phyloP scores from a whole-genome alignment of 352 stramenopile genomes.

The Plasmopara halstedii region DNA sequence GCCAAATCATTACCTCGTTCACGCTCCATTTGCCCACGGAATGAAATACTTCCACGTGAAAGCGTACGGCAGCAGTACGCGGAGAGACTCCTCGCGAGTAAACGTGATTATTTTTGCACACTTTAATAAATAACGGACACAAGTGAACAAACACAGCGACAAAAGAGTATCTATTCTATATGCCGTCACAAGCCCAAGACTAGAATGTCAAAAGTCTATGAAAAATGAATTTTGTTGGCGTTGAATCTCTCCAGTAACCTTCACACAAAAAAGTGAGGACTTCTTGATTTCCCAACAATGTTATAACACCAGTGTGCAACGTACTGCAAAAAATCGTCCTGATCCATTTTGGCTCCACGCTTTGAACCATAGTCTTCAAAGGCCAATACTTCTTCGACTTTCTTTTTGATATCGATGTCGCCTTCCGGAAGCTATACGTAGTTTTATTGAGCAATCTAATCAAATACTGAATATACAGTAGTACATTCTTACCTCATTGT shows the following conservation, averaged over 20 bases:
- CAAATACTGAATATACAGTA: not conserved
- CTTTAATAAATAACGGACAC: too few species aligned
- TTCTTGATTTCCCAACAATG: not conserved
- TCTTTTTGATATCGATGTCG: slow-evolving; percentile 86
- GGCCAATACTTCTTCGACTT: slow-evolving; percentile 92
- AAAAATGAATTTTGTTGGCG: slow-evolving; percentile 95
- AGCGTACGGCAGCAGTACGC: not conserved
- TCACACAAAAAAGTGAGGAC: slow-evolving; percentile 4
- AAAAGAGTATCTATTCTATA: too few species aligned
- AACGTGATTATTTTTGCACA: too few species aligned
- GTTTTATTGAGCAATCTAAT: not conserved
- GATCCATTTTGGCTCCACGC: slow-evolving; percentile 94
- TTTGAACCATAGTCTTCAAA: slow-evolving; percentile 83
- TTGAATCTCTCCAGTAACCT: slow-evolving; percentile 95
- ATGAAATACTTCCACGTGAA: not conserved
- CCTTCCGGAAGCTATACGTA: slow-evolving; percentile 47
- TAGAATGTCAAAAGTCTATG: slow-evolving; percentile 42
- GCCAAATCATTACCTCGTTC: slow-evolving; percentile 18
- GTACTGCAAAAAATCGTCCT: slow-evolving; percentile 96
- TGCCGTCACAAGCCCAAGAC: too few species aligned
- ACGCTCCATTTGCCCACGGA: slow-evolving; percentile 23
- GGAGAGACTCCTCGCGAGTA: not conserved
- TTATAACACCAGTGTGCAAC: slow-evolving; percentile 7
- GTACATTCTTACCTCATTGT: slow-evolving; percentile 53
- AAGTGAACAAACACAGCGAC: too few species aligned